These are phyloP conservation scores for Fusarium begoniae DNA, from an alignment of 2,329 filamentous ascomycete genomes.

Conservation along the genomic window DNA sequence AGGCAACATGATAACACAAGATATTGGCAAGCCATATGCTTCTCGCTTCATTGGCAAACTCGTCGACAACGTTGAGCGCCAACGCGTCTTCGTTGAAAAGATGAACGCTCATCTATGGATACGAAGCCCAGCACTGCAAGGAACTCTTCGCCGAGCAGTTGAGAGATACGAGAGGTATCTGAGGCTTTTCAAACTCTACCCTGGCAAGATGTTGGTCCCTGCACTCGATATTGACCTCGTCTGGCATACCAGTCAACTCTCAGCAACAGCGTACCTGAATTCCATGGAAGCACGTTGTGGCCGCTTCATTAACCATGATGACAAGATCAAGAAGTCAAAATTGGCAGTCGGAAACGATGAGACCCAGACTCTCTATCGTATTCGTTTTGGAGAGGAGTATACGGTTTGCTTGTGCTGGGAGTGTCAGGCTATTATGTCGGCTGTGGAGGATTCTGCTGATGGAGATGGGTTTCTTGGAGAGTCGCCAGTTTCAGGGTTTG, in stretches of 20 bases:
- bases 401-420: slow-evolving; percentile 35
- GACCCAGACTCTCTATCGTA: slow-evolving; percentile 27
- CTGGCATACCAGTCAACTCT: slow-evolving; percentile 55
- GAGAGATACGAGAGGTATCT: slow-evolving; percentile 52
- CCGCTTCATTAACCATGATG: slow-evolving; percentile 43
- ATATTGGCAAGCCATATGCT: neutral
- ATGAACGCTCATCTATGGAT: slow-evolving; percentile 52
- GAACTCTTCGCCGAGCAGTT: slow-evolving; percentile 48
- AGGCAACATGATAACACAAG: neutral
- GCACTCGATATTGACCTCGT: slow-evolving; percentile 53
- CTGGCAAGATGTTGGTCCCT: slow-evolving; percentile 47
- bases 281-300: slow-evolving; percentile 28
- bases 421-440: slow-evolving; percentile 31
- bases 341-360: slow-evolving; percentile 16
- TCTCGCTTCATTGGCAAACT: neutral
- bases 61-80: slow-evolving; percentile 40
- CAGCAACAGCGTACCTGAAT: slow-evolving; percentile 40
- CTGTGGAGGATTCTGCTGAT: slow-evolving; percentile 15
- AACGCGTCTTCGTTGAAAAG: slow-evolving; percentile 50
- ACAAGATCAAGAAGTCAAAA: slow-evolving; percentile 25
- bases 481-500: neutral
- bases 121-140: slow-evolving; percentile 45
- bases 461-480: neutral
- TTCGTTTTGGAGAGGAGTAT: slow-evolving; percentile 30
- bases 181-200: slow-evolving; percentile 49